These are phyloP conservation scores for Darksidea phi DNA, from an alignment of 495 filamentous ascomycete species.

Conservation along the genomic window DNA sequence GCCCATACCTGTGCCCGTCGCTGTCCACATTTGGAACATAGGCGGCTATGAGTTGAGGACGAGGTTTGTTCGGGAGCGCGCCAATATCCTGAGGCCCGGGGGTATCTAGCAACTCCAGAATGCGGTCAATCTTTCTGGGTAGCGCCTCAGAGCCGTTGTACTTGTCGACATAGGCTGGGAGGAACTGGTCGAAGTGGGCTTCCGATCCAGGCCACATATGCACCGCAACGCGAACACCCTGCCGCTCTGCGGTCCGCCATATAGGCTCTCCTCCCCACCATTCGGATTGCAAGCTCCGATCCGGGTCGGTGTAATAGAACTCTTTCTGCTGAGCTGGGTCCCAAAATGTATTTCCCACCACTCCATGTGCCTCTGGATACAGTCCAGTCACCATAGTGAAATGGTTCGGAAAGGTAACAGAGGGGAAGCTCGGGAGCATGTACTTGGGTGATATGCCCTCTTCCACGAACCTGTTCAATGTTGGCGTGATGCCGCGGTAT, in stretches of 20 bases:
- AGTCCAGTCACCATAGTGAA: constrained; percentile 91
- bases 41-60: constrained; percentile 88
- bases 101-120: constrained; percentile 77
- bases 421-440: constrained; percentile 91
- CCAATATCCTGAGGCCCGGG: constrained; percentile 60
- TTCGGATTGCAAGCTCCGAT: constrained; percentile 68
- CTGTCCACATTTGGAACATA: constrained; percentile 91
- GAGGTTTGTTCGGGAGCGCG: constrained; percentile 42
- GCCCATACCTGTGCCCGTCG: constrained; percentile 83
- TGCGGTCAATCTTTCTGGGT: constrained; percentile 68
- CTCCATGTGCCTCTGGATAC: constrained; percentile 87
- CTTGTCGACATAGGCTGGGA: constrained; percentile 76
- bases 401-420: constrained; percentile 97
- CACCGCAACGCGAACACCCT: constrained; percentile 71
- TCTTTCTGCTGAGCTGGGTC: constrained; percentile 72
- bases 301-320: constrained; percentile 81
- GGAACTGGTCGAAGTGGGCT: constrained; percentile 65
- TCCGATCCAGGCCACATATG: constrained; percentile 99
- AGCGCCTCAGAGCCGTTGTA: constrained; percentile 77
- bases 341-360: constrained; percentile 94
- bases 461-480: constrained; percentile 73
- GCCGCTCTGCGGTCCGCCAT: constrained; percentile 86
- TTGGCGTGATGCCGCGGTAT: constrained; percentile 75
- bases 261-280: constrained; percentile 96
- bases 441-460: constrained; percentile 84